Conservation (phyloP, 2,329 filamentous ascomycete species). For the Chrysoporthe deuterocubensis region DNA sequence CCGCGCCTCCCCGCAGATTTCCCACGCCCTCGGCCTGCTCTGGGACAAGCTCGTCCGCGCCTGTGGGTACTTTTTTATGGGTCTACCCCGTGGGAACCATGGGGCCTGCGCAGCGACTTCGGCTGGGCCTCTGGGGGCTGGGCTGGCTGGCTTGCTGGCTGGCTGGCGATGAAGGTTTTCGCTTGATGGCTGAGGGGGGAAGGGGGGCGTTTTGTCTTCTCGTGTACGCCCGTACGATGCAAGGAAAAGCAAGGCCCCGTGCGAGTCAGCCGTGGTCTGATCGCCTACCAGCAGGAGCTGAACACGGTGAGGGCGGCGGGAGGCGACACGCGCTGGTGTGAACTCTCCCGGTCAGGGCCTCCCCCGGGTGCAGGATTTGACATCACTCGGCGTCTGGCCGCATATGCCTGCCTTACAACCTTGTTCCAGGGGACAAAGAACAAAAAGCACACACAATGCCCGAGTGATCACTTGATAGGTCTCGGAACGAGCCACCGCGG, state of each 20-base stretch:
- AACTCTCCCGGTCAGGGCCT: no score
- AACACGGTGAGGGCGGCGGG: no score
- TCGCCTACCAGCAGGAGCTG: no score
- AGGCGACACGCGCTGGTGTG: no score
- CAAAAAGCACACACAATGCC: background rate
- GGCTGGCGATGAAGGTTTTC: background rate
- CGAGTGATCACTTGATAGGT: background rate
- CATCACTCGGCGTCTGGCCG: no score
- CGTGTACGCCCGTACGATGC: no score
- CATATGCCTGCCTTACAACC: no score
- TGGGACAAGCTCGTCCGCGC: background rate
- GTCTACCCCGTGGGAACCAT: background rate
- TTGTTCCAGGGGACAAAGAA: background rate
- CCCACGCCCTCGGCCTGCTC: background rate
- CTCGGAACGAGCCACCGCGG: background rate
- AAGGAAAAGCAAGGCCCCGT: no score
- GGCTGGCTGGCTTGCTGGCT: background rate
- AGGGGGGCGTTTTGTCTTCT: no score
- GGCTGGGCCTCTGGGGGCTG: background rate
- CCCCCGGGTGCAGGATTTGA: no score
- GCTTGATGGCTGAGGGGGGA: no score
- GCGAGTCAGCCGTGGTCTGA: no score
- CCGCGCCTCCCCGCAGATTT: conserved; percentile 8
- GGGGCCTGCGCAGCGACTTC: background rate
- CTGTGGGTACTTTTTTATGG: background rate